Evolutionary conservation across 2,329 filamentous ascomycete species (phyloP).

Genomic region (Tricladium varicosporioides): DNA sequence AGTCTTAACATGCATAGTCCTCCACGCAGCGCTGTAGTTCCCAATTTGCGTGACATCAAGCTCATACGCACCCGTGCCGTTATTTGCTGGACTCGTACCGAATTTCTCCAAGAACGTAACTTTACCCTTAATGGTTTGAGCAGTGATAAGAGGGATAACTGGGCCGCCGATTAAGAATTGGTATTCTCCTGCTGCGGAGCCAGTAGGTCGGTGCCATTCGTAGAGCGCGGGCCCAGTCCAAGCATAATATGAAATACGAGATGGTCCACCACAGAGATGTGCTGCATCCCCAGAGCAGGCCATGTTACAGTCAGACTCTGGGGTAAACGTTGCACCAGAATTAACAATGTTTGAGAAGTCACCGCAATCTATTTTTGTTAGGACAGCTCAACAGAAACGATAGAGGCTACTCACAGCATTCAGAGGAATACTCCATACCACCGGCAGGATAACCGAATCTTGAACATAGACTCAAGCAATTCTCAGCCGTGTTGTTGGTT

Average conservation of each 20-base stretch:
- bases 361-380: too few species aligned
- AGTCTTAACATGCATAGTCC: conserved; percentile 60
- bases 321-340: too few species aligned
- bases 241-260: conserved; percentile 20
- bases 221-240: conserved; percentile 17
- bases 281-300: conserved; percentile 18
- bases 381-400: too few species aligned
- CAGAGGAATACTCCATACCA: conserved; percentile 26
- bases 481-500: conserved; percentile 16
- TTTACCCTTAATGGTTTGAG: conserved; percentile 57
- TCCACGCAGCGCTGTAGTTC: conserved; percentile 56
- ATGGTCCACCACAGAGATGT: conserved; percentile 22
- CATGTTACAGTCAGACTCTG: conserved; percentile 19
- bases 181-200: conserved; percentile 54
- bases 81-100: conserved; percentile 53
- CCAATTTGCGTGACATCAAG: conserved; percentile 55
- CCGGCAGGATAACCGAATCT: conserved; percentile 28
- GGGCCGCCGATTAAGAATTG: conserved; percentile 59
- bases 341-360: too few species aligned
- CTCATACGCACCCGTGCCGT: conserved; percentile 66
- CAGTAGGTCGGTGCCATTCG: conserved; percentile 52
- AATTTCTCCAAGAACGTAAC: conserved; percentile 61
- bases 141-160: conserved; percentile 61
- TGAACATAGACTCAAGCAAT: conserved; percentile 24
- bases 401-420: conserved; percentile 24